A percentile compares a stretch with the other conserved stretches of the same genome.
phyloP scores from a whole-genome alignment of 768 basidiomycete species.

The Pleurotus eryngii region DNA sequence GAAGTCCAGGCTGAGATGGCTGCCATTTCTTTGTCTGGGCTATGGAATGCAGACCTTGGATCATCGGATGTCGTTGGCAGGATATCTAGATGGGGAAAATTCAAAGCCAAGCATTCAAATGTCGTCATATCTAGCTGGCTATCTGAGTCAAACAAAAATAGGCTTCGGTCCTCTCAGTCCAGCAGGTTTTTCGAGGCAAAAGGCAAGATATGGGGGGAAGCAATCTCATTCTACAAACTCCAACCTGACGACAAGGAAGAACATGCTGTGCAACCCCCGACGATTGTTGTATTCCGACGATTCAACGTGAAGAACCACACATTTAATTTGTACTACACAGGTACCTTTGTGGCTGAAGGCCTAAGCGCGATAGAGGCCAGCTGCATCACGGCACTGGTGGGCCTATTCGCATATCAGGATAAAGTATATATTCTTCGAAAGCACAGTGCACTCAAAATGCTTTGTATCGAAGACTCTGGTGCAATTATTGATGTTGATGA shows the following conservation, averaged over 20 bases:
- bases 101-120: background rate
- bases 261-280: background rate
- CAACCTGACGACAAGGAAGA: background rate
- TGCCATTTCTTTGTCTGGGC: slow-evolving; percentile 6
- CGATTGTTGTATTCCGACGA: slow-evolving; percentile 8
- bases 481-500: background rate
- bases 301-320: background rate
- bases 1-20: background rate
- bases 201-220: slow-evolving; percentile 15
- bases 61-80: background rate
- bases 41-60: slow-evolving; percentile 5
- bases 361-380: background rate
- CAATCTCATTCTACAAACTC: slow-evolving; percentile 13
- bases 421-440: slow-evolving; percentile 14
- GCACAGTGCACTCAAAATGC: slow-evolving; percentile 12
- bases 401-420: slow-evolving; percentile 9
- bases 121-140: slow-evolving; percentile 1
- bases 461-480: slow-evolving; percentile 1
- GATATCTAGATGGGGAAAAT: slow-evolving; percentile 13
- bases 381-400: slow-evolving; percentile 3
- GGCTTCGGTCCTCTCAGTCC: slow-evolving; percentile 5
- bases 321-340: slow-evolving; percentile 6
- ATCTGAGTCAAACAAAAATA: slow-evolving; percentile 8
- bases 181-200: slow-evolving; percentile 6
- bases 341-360: background rate